Conservation (phyloP, 306 rosid species). For the Ziziphus jujuba region DNA sequence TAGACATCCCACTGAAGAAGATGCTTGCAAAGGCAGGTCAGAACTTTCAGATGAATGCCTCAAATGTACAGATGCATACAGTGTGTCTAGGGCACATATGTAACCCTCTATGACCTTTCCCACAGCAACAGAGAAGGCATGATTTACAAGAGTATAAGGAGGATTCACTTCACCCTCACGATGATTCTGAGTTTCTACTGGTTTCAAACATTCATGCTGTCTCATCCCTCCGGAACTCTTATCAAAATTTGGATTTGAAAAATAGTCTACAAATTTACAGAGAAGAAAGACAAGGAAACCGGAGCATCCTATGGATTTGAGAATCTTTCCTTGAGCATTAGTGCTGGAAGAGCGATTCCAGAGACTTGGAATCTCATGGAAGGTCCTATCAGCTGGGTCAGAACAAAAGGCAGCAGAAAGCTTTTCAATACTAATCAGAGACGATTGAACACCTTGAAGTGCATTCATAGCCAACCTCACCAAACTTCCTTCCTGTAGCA, state of each 20-base stretch:
- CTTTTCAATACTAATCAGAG: conserved; percentile 61
- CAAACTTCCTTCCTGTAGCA: conserved; percentile 71
- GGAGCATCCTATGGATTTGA: conserved; percentile 58
- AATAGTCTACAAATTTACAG: conserved; percentile 54
- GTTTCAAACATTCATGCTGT: conserved; percentile 16
- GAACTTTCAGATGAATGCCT: conserved; percentile 47
- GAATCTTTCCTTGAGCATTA: conserved; percentile 68
- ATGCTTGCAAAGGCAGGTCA: conserved; percentile 24
- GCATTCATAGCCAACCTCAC: conserved; percentile 77
- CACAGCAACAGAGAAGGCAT: conserved; percentile 86
- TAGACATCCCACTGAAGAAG: conserved; percentile 58
- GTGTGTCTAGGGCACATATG: conserved; percentile 58
- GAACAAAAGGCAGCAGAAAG: conserved; percentile 55
- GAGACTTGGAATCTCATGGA: conserved; percentile 58
- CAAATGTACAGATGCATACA: conserved; percentile 57
- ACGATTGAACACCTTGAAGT: conserved; percentile 67
- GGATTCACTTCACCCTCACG: conserved; percentile 27
- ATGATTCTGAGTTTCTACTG: conserved; percentile 22
- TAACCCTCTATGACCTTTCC: conserved; percentile 82
- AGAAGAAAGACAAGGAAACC: conserved; percentile 73
- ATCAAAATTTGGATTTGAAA: conserved; percentile 34
- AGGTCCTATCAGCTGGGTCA: conserved; percentile 69
- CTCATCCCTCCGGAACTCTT: conserved; percentile 7
- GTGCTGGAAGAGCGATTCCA: conserved; percentile 84
- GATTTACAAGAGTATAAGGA: conserved; percentile 71